Evolutionary conservation across 352 stramenopile genomes (phyloP).

Genomic region (Phytophthora sansomeana): DNA sequence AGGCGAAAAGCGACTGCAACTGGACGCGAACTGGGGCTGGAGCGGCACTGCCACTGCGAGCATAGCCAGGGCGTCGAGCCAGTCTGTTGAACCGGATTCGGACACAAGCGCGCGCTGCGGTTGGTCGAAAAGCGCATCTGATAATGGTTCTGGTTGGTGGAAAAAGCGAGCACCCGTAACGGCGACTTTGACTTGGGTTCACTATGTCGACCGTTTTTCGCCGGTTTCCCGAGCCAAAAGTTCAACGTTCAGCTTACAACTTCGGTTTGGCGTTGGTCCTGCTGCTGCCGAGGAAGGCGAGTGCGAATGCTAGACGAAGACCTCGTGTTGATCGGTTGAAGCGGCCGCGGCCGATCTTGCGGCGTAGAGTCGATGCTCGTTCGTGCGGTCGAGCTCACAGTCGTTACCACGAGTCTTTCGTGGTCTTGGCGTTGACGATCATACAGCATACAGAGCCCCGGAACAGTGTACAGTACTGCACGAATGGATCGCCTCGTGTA

Average conservation of each 20-base stretch:
- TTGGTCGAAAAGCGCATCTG: slow-evolving; percentile 22
- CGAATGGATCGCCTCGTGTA: slow-evolving; percentile 16
- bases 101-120: background rate
- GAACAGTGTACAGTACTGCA: background rate
- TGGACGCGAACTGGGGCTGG: slow-evolving; percentile 10
- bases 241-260: slow-evolving; percentile 2
- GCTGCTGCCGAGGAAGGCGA: background rate
- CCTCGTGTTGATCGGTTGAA: slow-evolving; percentile 21
- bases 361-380: slow-evolving; percentile 25
- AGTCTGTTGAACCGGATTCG: slow-evolving; percentile 17
- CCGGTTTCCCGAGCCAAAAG: slow-evolving; percentile 10
- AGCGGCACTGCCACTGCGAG: slow-evolving; percentile 25
- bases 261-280: slow-evolving; percentile 10
- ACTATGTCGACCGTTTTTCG: slow-evolving; percentile 10
- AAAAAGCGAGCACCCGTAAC: slow-evolving; percentile 14
- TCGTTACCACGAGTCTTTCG: background rate
- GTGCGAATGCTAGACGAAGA: background rate
- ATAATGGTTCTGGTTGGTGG: slow-evolving; percentile 18
- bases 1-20: slow-evolving; percentile 8
- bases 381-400: slow-evolving; percentile 26
- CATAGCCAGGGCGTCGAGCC: slow-evolving; percentile 29
- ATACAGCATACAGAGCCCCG: no score
- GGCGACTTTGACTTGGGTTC: slow-evolving; percentile 13
- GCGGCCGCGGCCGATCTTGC: slow-evolving; percentile 7
- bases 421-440: no score